phyloP scores from a whole-genome alignment of 2,329 filamentous ascomycete genomes.

The Trichoderma brevicompactum region DNA sequence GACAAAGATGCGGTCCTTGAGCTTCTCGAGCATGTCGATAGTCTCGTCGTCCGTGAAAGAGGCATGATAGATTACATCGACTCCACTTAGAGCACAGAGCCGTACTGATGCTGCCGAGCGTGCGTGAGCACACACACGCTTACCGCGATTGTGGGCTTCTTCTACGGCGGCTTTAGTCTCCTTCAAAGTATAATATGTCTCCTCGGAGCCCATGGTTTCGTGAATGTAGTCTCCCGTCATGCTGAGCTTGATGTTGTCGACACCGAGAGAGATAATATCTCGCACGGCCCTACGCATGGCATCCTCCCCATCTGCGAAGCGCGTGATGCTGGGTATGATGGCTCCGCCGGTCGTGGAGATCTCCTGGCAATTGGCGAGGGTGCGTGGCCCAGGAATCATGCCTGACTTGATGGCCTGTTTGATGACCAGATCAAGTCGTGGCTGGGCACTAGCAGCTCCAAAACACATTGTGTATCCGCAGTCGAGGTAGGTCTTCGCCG shows the following conservation, averaged over 20 bases:
- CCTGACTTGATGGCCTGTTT: not conserved
- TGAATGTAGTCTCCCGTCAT: constrained; percentile 5
- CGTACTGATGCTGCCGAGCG: not conserved
- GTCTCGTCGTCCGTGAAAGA: not conserved
- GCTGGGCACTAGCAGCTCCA: too few species aligned
- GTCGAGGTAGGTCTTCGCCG: too few species aligned
- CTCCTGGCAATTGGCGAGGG: not conserved
- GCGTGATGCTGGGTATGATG: not conserved
- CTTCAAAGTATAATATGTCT: not conserved
- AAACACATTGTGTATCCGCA: too few species aligned
- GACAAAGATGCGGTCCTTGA: too few species aligned
- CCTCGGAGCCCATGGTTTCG: too few species aligned
- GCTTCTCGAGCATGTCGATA: too few species aligned
- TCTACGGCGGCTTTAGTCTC: not conserved
- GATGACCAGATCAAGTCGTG: not conserved
- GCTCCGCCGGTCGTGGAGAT: not conserved
- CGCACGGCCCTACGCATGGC: not conserved
- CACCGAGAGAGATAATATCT: not conserved
- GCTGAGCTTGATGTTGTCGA: not conserved
- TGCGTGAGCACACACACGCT: constrained; percentile 4
- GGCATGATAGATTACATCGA: not conserved
- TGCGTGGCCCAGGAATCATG: not conserved
- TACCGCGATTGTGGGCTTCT: not conserved
- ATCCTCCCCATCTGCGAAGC: not conserved
- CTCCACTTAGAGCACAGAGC: not conserved